Conservation (phyloP, 495 filamentous ascomycete genomes). For the Tuber brumale region DNA sequence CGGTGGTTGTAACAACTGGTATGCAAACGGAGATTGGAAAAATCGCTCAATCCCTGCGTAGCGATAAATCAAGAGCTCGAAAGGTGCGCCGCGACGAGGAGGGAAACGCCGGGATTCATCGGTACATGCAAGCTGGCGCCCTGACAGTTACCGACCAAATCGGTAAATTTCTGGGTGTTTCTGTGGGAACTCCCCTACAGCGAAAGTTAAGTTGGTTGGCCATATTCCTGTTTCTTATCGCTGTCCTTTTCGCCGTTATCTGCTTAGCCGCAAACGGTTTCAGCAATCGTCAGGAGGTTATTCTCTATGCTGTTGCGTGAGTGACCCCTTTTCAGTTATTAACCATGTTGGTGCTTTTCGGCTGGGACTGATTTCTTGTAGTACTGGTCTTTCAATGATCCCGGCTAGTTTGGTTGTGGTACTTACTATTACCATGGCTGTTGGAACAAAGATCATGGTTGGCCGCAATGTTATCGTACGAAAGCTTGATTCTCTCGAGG, state of each 20-base stretch:
- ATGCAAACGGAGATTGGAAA: slow-evolving; percentile 49
- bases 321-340: neutral
- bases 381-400: slow-evolving; percentile 57
- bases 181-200: slow-evolving; percentile 54
- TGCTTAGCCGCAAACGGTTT: slow-evolving; percentile 50
- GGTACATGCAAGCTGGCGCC: slow-evolving; percentile 63
- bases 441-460: slow-evolving; percentile 51
- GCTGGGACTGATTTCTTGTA: slow-evolving; percentile 24
- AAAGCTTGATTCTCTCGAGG: slow-evolving; percentile 51
- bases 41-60: slow-evolving; percentile 47
- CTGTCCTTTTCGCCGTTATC: slow-evolving; percentile 50
- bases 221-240: slow-evolving; percentile 48
- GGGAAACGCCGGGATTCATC: slow-evolving; percentile 56
- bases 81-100: slow-evolving; percentile 54
- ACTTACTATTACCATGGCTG: slow-evolving; percentile 53
- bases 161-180: slow-evolving; percentile 63
- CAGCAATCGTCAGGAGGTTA: slow-evolving; percentile 45
- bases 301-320: slow-evolving; percentile 51
- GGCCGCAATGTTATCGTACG: slow-evolving; percentile 50
- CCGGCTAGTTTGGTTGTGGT: slow-evolving; percentile 51
- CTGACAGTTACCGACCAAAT: slow-evolving; percentile 60
- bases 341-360: neutral
- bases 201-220: slow-evolving; percentile 50
- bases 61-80: slow-evolving; percentile 46
- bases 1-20: slow-evolving; percentile 47